These are phyloP conservation scores for Leishmania aethiopica DNA, from an alignment of 208 protist genomes.

Conservation along the genomic window DNA sequence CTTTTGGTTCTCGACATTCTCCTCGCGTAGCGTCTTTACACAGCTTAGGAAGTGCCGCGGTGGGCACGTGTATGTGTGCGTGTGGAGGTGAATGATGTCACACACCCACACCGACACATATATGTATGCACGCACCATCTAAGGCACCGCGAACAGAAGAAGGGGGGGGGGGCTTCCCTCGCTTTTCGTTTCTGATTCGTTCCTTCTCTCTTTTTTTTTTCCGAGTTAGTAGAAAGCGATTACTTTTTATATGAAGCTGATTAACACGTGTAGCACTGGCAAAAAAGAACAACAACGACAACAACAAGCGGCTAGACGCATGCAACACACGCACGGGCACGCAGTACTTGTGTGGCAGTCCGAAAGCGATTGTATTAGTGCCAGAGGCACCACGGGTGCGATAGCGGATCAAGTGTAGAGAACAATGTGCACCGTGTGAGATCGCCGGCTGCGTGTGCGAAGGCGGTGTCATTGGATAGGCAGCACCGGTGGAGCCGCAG, in stretches of 20 bases:
- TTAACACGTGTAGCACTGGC: background rate
- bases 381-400: background rate
- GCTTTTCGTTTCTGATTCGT: background rate
- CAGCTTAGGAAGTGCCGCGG: constrained; percentile 12
- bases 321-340: background rate
- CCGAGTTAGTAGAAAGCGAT: background rate
- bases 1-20: background rate
- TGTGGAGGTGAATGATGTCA: too few relatives aligned
- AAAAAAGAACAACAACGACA: background rate
- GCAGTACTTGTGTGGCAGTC: background rate
- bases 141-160: constrained; percentile 4
- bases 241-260: constrained; percentile 1
- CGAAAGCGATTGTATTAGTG: background rate
- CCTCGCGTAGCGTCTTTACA: constrained; percentile 5
- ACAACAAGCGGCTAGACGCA: background rate
- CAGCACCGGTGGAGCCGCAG: background rate
- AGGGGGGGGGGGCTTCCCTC: background rate
- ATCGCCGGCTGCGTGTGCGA: background rate
- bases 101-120: background rate
- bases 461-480: background rate
- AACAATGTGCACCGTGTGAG: background rate
- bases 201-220: constrained; percentile 1
- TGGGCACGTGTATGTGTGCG: background rate
- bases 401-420: background rate
- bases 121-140: background rate